Conservation (phyloP, 1,139 yeast genomes). For the Saccharomyces hybrid region DNA sequence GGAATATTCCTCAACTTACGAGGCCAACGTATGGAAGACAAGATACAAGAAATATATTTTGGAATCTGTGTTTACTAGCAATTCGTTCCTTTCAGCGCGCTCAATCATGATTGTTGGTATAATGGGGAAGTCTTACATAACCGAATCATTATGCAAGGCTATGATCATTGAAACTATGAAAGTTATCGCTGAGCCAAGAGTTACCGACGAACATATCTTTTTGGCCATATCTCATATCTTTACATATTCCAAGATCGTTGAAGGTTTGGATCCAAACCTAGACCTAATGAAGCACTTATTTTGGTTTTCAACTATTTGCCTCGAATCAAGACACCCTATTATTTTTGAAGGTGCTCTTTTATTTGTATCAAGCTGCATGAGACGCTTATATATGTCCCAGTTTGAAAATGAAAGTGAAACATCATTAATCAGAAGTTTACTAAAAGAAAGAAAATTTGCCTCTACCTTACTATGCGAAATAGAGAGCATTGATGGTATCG, state of each 20-base stretch:
- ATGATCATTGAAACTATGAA: constrained; percentile 33
- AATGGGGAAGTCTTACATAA: constrained; percentile 55
- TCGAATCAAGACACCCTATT: constrained; percentile 37
- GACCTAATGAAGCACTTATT: constrained; percentile 50
- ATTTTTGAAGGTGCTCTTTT: constrained; percentile 52
- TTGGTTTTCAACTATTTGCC: constrained; percentile 51
- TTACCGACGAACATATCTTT: constrained; percentile 30
- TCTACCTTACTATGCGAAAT: constrained; percentile 37
- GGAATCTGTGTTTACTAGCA: constrained; percentile 53
- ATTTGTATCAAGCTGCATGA: constrained; percentile 34
- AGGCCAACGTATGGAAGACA: constrained; percentile 54
- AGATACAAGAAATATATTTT: constrained; percentile 65
- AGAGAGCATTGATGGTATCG: constrained; percentile 41
- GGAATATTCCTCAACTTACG: constrained; percentile 43
- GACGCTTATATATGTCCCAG: constrained; percentile 24
- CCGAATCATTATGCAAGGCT: constrained; percentile 46
- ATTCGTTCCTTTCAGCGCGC: constrained; percentile 61
- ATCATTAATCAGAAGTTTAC: constrained; percentile 11
- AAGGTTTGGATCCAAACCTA: constrained; percentile 53
- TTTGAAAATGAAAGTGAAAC: constrained; percentile 13
- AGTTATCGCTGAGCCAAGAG: constrained; percentile 31
- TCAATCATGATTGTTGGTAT: constrained; percentile 70
- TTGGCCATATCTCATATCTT: constrained; percentile 34
- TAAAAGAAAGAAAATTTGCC: constrained; percentile 33
- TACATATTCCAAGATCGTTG: constrained; percentile 53